These are phyloP conservation scores for Apiospora malaysiana DNA, from an alignment of 2,329 filamentous ascomycete species.

Conservation along the genomic window DNA sequence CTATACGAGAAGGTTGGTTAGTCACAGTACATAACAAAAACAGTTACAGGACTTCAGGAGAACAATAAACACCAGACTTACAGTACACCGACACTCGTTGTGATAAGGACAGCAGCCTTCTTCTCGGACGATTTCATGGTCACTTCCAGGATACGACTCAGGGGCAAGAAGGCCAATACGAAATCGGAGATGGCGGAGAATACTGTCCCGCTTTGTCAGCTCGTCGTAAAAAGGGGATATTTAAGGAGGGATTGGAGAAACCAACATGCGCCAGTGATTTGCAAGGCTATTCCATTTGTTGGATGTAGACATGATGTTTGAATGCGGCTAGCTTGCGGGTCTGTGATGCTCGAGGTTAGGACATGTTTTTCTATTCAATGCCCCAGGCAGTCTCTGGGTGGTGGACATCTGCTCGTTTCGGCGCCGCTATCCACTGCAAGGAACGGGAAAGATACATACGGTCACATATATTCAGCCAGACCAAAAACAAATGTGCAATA, in stretches of 20 bases:
- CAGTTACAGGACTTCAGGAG: not conserved
- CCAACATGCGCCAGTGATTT: not conserved
- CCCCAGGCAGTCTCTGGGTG: too few relatives aligned
- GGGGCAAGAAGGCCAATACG: slow-evolving; percentile 44
- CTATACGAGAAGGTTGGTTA: not conserved
- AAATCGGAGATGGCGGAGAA: slow-evolving; percentile 41
- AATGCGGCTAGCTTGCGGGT: not conserved
- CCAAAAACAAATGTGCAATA: slow-evolving; percentile 29
- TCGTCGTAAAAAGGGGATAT: not conserved
- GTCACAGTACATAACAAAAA: not conserved
- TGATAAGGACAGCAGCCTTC: slow-evolving; percentile 38
- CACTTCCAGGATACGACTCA: slow-evolving; percentile 43
- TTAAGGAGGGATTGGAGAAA: not conserved
- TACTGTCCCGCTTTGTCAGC: not conserved
- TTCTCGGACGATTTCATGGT: slow-evolving; percentile 46
- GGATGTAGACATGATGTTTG: not conserved
- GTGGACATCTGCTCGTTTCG: too few relatives aligned
- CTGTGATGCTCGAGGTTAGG: not conserved
- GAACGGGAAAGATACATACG: not conserved
- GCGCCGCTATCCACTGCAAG: too few relatives aligned
- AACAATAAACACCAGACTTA: slow-evolving; percentile 17
- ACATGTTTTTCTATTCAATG: not conserved
- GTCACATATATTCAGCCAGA: slow-evolving; percentile 28
- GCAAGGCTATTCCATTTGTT: not conserved
- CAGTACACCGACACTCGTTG: slow-evolving; percentile 44